Base-by-base conservation (phyloP, 2,329 filamentous ascomycete genomes). In the Bipolaris zeicola region DNA sequence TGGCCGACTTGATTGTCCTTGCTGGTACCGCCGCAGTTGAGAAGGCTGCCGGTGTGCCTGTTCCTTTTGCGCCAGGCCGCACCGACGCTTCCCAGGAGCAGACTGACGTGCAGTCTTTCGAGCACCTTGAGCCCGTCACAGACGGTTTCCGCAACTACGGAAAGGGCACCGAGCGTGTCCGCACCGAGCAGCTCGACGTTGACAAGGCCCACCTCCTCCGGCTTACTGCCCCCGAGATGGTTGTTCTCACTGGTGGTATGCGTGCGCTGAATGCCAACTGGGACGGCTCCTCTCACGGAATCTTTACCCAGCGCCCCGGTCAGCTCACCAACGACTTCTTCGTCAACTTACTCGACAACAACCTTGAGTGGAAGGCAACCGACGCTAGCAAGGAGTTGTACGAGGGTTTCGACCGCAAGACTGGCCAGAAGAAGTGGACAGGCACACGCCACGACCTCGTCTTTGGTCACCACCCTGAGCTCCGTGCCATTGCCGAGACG, bases 121-220 rank as follows among this genome's bases (percentile, higher is more conserved):
- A 72, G 56, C 81, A 88, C 77, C 83, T 93, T 26, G 84, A 91
- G 80, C 89, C 90, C 1, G 64, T 79, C 28, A 83, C 83, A n/a
- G 90, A 93, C 62, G 89, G 88, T 5, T 92, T 93, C 89, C 88
- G 89, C 71, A 92, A 90, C 83, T 92, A 89, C 72, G 89, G 89
- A 69, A 80, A 83, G 63, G 84, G 84, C 1, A 86, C 82, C 3
- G 58, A 76, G 1, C 85, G 87, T 39, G 87, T 87, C 31, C 82
- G 81, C 64, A 83, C 85, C 6, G 90, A 93, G 79, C 83, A 90
- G 67, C 82, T 86, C 71, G 83, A 92, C 18, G 81, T 93, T 47
- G 90, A 93, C 82, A 82, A 81, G 61, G 90, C 90, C 1, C 81
- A 89, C 60, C 85, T 89, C 18, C 84, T 93, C 14, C 89, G 82